Conservation (phyloP, 768 basidiomycete species). For the Boletus rubescentipes region DNA sequence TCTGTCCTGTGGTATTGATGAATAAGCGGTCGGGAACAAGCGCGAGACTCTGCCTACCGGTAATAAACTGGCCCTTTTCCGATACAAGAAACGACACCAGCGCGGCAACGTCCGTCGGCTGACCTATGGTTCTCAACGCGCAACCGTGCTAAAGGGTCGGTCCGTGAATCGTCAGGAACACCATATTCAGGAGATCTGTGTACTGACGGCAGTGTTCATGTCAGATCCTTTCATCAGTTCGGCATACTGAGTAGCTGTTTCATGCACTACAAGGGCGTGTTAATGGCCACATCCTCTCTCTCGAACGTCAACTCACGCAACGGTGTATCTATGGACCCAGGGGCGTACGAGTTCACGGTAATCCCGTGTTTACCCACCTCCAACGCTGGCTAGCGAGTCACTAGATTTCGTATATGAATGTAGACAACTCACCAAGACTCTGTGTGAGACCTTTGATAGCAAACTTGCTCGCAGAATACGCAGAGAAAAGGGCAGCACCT, state of each 20-base stretch:
- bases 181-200: background rate
- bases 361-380: constrained; percentile 15
- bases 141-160: background rate
- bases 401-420: background rate
- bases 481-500: background rate
- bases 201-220: background rate
- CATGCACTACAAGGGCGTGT: too few relatives aligned
- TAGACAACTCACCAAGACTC: constrained; percentile 3
- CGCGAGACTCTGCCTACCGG: background rate
- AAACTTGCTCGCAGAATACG: constrained; percentile 38
- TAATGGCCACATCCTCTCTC: too few relatives aligned
- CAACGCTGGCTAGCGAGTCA: constrained; percentile 6
- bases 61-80: background rate
- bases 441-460: constrained; percentile 40
- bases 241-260: too few relatives aligned
- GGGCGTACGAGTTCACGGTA: constrained; percentile 27
- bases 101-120: constrained; percentile 1
- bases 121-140: constrained; percentile 1
- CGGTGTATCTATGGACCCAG: constrained; percentile 12
- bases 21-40: background rate
- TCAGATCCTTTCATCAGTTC: too few relatives aligned
- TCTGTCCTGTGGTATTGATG: background rate
- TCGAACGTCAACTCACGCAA: constrained; percentile 3
- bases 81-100: constrained; percentile 1
- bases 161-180: background rate